Base-by-base conservation (phyloP, 2,329 filamentous ascomycete genomes). In the Claviceps sp. region DNA sequence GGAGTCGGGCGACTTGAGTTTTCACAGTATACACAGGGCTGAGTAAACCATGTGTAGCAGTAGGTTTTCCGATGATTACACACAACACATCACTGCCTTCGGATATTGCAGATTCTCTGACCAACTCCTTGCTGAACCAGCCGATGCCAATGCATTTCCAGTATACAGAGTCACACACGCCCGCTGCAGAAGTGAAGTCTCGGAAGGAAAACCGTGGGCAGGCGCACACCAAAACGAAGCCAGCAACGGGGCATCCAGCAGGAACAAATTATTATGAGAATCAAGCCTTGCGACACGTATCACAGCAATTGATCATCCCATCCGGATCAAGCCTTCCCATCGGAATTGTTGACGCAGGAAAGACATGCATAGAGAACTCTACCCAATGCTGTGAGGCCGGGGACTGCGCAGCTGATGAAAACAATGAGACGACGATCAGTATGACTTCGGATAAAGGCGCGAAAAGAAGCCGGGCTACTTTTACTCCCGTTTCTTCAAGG, bases 121-220 rank as follows among this genome's bases (percentile, higher is more conserved):
- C 72, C 0, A 67, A 71, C 51, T 75, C 74, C 0, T 60, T 78
- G 40, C 63, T 77, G 29, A 75, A 73, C 47, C 74, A 77, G 50
- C 69, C 73, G 11, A 61, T 67, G 34, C 66, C 70, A 0, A 58
- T 70, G 2, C 64, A 68, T 3, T 53, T 64, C 4, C 65, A 65
- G 14, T 57, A 62, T 9, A 56, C 64, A 16, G 59, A 56, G n/a
- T 60, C 63, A 44, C 53, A 58, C 3, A 53, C 62, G 1, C 66
- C 68, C 2, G 61, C 66, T 5, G 56, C 61, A 8, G 68, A 74
- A 50, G 53, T 72, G 20, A 70, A 66, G 48, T 71, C 72, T 5
- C 66, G 69, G 39, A 76, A 76, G 50, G 73, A 76, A 55, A 69
- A 67, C 42, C 65, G 62, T 4, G 54, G 60, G 53, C 54, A 65